Conservation (phyloP, 2,329 filamentous ascomycete species). For the Didymella arachidicola region DNA sequence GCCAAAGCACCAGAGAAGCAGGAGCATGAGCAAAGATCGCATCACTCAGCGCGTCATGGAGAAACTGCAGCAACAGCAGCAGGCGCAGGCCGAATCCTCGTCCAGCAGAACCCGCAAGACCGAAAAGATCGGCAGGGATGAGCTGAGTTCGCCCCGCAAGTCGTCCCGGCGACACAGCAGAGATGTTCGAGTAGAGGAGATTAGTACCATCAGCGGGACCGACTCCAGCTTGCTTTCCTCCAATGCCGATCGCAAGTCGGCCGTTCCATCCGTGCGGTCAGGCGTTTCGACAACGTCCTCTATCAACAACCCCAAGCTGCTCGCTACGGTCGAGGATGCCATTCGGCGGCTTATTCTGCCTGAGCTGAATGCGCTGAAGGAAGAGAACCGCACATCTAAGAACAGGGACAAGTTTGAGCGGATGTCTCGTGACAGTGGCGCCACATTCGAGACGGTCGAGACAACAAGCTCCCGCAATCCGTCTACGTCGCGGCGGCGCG, state of each 20-base stretch:
- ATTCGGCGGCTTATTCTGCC: conserved; percentile 89
- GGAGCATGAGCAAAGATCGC: conserved; percentile 71
- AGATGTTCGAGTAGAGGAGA: conserved; percentile 56
- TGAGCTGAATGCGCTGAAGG: conserved; percentile 88
- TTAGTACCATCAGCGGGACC: conserved; percentile 54
- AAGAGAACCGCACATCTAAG: conserved; percentile 82
- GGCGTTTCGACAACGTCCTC: conserved; percentile 66
- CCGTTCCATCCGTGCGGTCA: conserved; percentile 66
- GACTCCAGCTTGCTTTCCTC: conserved; percentile 71
- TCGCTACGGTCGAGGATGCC: conserved; percentile 92
- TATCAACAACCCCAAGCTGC: conserved; percentile 88
- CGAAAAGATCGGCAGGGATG: conserved; percentile 38
- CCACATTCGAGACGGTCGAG: conserved; percentile 64
- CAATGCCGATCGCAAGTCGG: conserved; percentile 63
- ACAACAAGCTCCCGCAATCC: conserved; percentile 60
- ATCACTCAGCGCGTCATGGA: conserved; percentile 74
- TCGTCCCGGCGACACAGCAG: conserved; percentile 53
- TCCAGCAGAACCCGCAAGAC: conserved; percentile 29
- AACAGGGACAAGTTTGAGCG: conserved; percentile 73
- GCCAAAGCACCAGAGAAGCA: conserved; percentile 64
- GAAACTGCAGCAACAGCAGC: conserved; percentile 63
- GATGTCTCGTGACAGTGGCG: conserved; percentile 54
- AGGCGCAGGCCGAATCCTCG: conserved; percentile 60
- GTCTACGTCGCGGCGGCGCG: conserved; percentile 59
- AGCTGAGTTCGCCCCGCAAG: conserved; percentile 42